Base-by-base conservation (phyloP, 2,329 filamentous ascomycete species). In the Geosmithia putterillii region DNA sequence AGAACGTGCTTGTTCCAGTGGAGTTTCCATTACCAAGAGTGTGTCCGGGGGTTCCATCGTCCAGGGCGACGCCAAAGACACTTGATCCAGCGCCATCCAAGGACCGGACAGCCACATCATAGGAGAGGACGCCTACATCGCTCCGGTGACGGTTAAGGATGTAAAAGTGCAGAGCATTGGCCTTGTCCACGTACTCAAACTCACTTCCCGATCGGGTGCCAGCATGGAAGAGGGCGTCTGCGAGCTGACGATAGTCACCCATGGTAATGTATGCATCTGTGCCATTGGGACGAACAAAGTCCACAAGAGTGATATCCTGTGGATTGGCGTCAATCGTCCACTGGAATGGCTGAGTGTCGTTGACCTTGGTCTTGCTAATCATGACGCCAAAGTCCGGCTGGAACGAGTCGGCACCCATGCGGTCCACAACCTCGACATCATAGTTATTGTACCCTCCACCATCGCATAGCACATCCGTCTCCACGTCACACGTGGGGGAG, bases 251-350 rank as follows among this genome's bases (percentile, higher is more conserved):
- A 50, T 74, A 74, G 51, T 75, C 71, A 17, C 71, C 71, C 25
- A 73, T 54, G 3, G 66, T 70, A 48, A 70, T 60, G 57, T 66
- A 69, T 9, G 61, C 53, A 2, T 61, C 55, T 0, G 65, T 67
- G 20, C 71, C 70, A 42, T 73, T 66, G 2, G 71, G 70, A 0
- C 64, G 59, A 50, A 63, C 57, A 47, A 72, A 75, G 50, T 74
- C 70, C 6, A 72, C 54, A 1, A 73, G 60, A 9, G 59, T 52
- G 40, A 74, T 70, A 44, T 74, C 70, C 46, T 73, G 57, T 0
- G 71, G 70, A 52, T 74, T 72, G 2, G 71, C 71, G 47, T 74
- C 71, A 35, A 74, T 69, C 20, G 63, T 63, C 70, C 71, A 74
- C 46, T 74, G 70, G 59, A 74, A 74, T 0, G 71, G 71, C 47